Percentiles rank a stretch among this genome's conserved stretches.
phyloP scores from a whole-genome alignment of 208 protist species.

The Trypanosoma melophagium region DNA sequence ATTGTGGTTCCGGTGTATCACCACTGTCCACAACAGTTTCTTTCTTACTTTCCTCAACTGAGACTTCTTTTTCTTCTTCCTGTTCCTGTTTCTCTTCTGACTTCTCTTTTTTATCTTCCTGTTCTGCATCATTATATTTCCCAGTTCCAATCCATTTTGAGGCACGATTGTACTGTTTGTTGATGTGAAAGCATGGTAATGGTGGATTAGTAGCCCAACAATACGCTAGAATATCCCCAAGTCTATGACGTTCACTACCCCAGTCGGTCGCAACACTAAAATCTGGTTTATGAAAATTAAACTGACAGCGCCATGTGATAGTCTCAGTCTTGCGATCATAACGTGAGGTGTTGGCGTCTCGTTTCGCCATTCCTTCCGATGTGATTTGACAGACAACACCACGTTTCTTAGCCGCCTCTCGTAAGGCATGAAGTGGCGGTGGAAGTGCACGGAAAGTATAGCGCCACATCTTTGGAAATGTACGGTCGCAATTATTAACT shows the following conservation, averaged over 20 bases:
- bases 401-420: conserved; percentile 69
- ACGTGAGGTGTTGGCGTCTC: conserved; percentile 77
- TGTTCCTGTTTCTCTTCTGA: neutral
- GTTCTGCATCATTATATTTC: conserved; percentile 8
- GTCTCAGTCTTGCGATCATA: conserved; percentile 71
- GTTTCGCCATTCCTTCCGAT: conserved; percentile 83
- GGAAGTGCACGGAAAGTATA: conserved; percentile 73
- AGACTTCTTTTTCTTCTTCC: conserved; percentile 2
- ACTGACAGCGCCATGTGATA: conserved; percentile 83
- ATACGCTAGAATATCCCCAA: conserved; percentile 69
- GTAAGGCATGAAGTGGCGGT: conserved; percentile 69
- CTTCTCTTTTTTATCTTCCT: neutral
- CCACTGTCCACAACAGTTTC: conserved; percentile 20
- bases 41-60: conserved; percentile 28
- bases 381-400: conserved; percentile 87
- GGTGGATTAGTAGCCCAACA: conserved; percentile 74
- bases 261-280: conserved; percentile 71
- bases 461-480: conserved; percentile 47
- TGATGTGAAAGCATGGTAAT: conserved; percentile 78
- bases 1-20: neutral
- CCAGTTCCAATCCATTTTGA: conserved; percentile 43
- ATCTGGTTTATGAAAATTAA: conserved; percentile 51
- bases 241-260: conserved; percentile 72
- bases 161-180: conserved; percentile 73
- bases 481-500: conserved; percentile 67